Base-by-base conservation (phyloP, 139 green algal genomes). In the Micractinium conductrix region DNA sequence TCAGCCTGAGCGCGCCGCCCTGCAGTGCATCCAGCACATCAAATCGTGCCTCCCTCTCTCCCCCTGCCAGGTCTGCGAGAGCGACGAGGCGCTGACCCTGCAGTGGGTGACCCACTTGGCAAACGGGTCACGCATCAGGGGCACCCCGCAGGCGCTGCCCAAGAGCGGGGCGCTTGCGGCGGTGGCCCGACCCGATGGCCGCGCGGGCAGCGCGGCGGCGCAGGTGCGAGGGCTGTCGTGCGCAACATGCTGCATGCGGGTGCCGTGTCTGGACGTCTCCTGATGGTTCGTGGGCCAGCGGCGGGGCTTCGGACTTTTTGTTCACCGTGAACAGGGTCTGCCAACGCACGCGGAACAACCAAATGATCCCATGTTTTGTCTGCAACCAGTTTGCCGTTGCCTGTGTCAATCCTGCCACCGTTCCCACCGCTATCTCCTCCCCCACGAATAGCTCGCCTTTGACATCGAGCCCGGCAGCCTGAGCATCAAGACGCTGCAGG, bases 381-480 rank as follows among this genome's bases (percentile, higher is more conserved):
- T 30, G 58, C 21, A 19, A 14, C 58, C 58, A n/a, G n/a, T n/a
- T n/a, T n/a, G n/a, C n/a, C n/a, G n/a, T n/a, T n/a, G n/a, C n/a
- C n/a, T n/a, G n/a, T n/a, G n/a, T 67, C 58, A 28, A 14, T 67
- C 19, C 58, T n/a, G 58, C 17, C 58, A 14, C 19, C 58, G 30
- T 30, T 67, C 5, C 16, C 58, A 67, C 5, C 9, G 4, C 37
- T 10, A 69, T 40, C 4, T 9, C 67, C 37, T 14, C 17, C 17
- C 37, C 58, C 44, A 24, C 26, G 22, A 7, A 5, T 58, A 82
- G 76, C 76, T 82, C 26, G 44, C 55, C 1, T 42, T 73, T 17
- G 40, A n/a, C 38, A 72, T 82, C 38, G 76, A 82, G n/a, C n/a
- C n/a, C 24, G 58, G 76, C 40, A n/a, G 26, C 1, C 26, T 82